Percentiles rank a stretch among this genome's conserved stretches.
Evolutionary conservation across 208 protist species (phyloP).

Genomic region (Porcisia deanei): DNA sequence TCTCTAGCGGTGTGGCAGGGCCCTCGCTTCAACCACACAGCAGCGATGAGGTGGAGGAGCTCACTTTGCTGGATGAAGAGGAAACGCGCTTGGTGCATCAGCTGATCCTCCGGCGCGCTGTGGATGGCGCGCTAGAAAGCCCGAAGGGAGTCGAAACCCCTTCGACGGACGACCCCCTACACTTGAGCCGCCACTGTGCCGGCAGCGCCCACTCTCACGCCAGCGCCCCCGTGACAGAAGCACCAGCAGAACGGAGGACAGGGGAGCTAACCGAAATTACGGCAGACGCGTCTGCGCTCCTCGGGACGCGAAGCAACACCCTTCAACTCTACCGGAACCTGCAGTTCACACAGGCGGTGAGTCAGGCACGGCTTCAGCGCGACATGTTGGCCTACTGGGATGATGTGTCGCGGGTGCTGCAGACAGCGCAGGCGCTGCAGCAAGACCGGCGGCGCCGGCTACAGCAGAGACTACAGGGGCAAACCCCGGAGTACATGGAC

Average conservation of each 20-base stretch:
- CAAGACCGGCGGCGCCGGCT: conserved; percentile 49
- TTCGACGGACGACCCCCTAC: neutral
- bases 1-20: neutral
- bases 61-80: conserved; percentile 19
- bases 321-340: conserved; percentile 51
- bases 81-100: conserved; percentile 22
- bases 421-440: conserved; percentile 57
- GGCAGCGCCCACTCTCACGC: neutral
- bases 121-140: neutral
- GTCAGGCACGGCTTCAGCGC: conserved; percentile 42
- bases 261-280: neutral
- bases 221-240: neutral
- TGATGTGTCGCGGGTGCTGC: conserved; percentile 64
- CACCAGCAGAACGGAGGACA: too few relatives aligned
- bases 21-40: neutral
- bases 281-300: neutral
- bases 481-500: conserved; percentile 48
- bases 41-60: neutral
- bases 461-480: conserved; percentile 26
- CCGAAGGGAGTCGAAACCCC: neutral
- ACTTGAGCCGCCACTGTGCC: neutral
- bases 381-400: conserved; percentile 58
- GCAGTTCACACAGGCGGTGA: conserved; percentile 47
- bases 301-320: conserved; percentile 4
- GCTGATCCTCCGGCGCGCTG: conserved; percentile 13